Percentiles rank a stretch among this genome's conserved stretches.
Evolutionary conservation across 148 eudicot genomes (phyloP).

Genomic region (Drosera capensis): DNA sequence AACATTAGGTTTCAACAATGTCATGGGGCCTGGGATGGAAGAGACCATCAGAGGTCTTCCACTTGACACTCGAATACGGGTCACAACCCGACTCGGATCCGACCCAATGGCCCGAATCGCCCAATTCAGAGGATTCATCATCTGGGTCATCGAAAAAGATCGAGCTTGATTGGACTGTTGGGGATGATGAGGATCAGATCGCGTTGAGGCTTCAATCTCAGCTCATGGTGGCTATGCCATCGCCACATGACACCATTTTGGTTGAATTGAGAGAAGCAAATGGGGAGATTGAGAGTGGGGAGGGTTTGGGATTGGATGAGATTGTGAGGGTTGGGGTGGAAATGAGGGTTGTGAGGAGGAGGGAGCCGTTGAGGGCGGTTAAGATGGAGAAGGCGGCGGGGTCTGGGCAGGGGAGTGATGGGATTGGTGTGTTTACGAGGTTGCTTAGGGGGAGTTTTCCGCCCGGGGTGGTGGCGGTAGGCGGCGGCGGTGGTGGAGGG

Average conservation of each 20-base stretch:
- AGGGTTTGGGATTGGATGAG: slow-evolving; percentile 3
- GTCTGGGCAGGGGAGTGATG: slow-evolving; percentile 79
- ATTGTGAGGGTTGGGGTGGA: slow-evolving; percentile 28
- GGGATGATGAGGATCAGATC: slow-evolving; percentile 88
- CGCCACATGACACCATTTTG: slow-evolving; percentile 71
- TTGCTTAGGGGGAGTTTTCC: slow-evolving; percentile 40
- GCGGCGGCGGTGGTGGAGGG: slow-evolving; percentile 23
- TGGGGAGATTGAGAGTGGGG: slow-evolving; percentile 7
- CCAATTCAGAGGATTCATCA: background rate
- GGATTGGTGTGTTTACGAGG: slow-evolving; percentile 70
- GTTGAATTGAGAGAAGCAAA: slow-evolving; percentile 24
- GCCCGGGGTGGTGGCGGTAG: slow-evolving; percentile 10
- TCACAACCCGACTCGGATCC: background rate
- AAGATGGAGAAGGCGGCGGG: slow-evolving; percentile 45
- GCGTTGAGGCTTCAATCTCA: slow-evolving; percentile 68
- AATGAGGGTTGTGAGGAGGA: slow-evolving; percentile 70
- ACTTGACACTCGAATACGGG: slow-evolving; percentile 58
- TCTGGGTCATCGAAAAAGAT: slow-evolving; percentile 16
- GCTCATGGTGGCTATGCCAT: slow-evolving; percentile 77
- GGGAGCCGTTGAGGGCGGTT: slow-evolving; percentile 60
- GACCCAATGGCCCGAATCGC: background rate
- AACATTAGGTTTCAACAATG: slow-evolving; percentile 25
- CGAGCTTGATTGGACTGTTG: slow-evolving; percentile 84
- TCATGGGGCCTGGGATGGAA: slow-evolving; percentile 99
- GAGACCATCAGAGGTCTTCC: slow-evolving; percentile 62